Evolutionary conservation across 2,329 filamentous ascomycete genomes (phyloP).

Genomic region (Myriangium duriaei): DNA sequence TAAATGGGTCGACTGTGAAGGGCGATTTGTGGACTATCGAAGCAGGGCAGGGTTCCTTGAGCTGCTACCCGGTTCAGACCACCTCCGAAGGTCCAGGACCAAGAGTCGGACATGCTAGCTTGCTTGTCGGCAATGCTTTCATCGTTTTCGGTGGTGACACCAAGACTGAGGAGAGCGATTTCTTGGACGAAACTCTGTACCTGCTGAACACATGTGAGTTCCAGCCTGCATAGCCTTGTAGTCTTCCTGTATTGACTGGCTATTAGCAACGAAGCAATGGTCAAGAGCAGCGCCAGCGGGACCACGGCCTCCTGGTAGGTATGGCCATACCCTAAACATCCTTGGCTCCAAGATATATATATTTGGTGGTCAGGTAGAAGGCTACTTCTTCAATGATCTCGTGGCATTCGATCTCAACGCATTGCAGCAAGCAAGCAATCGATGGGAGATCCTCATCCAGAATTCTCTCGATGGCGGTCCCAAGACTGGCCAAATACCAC

Average conservation of each 20-base stretch:
- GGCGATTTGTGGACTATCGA: constrained; percentile 98
- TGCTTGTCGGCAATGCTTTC: constrained; percentile 94
- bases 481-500: constrained; percentile 56
- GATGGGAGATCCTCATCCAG: constrained; percentile 84
- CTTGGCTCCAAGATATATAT: constrained; percentile 94
- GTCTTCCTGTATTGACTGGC: constrained; percentile 18
- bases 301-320: constrained; percentile 74
- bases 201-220: constrained; percentile 89
- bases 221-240: background rate
- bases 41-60: constrained; percentile 65
- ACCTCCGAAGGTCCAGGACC: constrained; percentile 90
- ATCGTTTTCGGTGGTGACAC: constrained; percentile 98
- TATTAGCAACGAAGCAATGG: constrained; percentile 87
- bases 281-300: constrained; percentile 83
- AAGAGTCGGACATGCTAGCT: constrained; percentile 82
- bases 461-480: constrained; percentile 54
- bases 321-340: constrained; percentile 93
- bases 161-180: constrained; percentile 85
- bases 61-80: constrained; percentile 83
- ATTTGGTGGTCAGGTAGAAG: constrained; percentile 94
- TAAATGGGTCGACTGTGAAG: constrained; percentile 90
- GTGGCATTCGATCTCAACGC: constrained; percentile 93
- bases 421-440: constrained; percentile 76
- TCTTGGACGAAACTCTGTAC: constrained; percentile 89
- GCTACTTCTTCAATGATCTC: constrained; percentile 95